Evolutionary conservation across 1,139 yeast species (phyloP).

Genomic region (Yamadazyma atmosphaerica): DNA sequence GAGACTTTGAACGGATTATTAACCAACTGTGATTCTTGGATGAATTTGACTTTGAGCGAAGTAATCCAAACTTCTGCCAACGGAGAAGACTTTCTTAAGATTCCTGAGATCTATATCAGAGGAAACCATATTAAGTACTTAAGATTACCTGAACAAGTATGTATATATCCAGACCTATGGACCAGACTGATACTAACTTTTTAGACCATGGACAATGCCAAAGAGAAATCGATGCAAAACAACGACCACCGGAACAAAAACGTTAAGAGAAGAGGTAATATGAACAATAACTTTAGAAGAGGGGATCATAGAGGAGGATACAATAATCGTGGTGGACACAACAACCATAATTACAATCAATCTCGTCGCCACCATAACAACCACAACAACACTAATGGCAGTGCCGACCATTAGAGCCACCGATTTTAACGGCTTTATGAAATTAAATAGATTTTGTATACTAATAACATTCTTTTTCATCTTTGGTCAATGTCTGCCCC

Average conservation of each 20-base stretch:
- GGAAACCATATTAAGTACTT: conserved; percentile 68
- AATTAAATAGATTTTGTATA: conserved; percentile 7
- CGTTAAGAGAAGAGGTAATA: conserved; percentile 42
- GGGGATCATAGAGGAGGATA: conserved; percentile 14
- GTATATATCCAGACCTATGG: no score
- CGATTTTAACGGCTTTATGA: conserved; percentile 3
- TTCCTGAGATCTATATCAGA: conserved; percentile 79
- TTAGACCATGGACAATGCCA: conserved; percentile 78
- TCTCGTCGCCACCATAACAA: conserved; percentile 10
- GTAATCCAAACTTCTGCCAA: conserved; percentile 73
- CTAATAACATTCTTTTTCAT: conserved; percentile 1
- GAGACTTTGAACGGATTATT: conserved; percentile 86
- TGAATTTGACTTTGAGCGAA: conserved; percentile 84
- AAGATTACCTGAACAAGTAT: conserved; percentile 44
- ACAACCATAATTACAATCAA: conserved; percentile 1
- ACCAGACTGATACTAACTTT: background rate
- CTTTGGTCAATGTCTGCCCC: background rate
- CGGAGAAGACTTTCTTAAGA: conserved; percentile 65
- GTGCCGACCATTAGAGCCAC: background rate
- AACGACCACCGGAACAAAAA: conserved; percentile 54
- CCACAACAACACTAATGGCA: conserved; percentile 8
- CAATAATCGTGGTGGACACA: conserved; percentile 8
- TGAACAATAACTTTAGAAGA: conserved; percentile 10
- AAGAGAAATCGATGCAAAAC: conserved; percentile 59
- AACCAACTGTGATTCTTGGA: conserved; percentile 89